Base-by-base conservation (phyloP, 495 filamentous ascomycete genomes). In the Amphirosellinia nigrospora region DNA sequence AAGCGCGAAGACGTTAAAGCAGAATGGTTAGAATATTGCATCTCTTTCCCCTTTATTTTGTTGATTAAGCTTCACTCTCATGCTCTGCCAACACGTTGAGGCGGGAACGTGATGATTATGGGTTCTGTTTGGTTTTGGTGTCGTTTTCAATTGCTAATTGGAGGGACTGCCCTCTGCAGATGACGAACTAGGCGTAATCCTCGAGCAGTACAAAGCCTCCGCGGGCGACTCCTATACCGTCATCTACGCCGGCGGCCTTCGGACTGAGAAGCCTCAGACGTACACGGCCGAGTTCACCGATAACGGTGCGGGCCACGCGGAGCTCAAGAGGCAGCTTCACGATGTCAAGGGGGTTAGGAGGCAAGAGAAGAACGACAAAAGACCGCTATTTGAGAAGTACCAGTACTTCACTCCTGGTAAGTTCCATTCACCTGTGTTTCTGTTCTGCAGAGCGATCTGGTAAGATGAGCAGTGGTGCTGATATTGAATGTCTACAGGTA, bases 331-430 rank as follows among this genome's bases (percentile, higher is more conserved):
- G 32, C 70, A 80, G 65, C 65, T 76, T 65, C 70, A 64, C 45
- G 21, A 46, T 43, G 36, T 73, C 36, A 69, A 55, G 30, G 64
- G 21, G 1, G 2, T 30, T 34, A 64, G 50, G 63, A 74, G 69
- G 41, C 70, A 74, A 26, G 74, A 74, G 59, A 66, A 74, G 63
- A 74, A 21, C 5, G 71, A 72, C 6, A 64, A 79, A 16, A 76
- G 74, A 34, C 80, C 83, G 26, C 90, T 99, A 56, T 99, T 99
- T 75, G 89, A 94, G 79, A 91, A 90, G 75, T 99, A 99, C 78
- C 91, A 96, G 77, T 98, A 91, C 82, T 90, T 99, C 34, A 93
- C 89, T 23, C 93, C 94, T 75, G 86, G 84, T 77, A 68, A 58
- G 71, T 68, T 26, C 28, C 26, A 28, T 10, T 26, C 38, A 43